These are phyloP conservation scores for Entomortierella beljakovae DNA, from an alignment of 192 early-diverging fungal species.

Conservation along the genomic window DNA sequence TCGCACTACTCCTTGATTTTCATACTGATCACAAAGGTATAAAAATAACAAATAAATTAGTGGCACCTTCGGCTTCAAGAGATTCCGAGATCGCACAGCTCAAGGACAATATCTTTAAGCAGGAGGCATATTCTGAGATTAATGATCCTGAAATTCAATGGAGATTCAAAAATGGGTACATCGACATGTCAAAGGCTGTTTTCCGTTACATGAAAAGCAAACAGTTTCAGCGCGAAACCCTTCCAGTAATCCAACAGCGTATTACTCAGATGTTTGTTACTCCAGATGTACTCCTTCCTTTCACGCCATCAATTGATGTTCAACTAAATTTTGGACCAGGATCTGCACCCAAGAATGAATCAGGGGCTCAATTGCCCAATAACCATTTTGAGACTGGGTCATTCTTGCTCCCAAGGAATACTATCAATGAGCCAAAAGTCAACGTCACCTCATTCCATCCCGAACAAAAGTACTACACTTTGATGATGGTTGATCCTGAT, in stretches of 20 bases:
- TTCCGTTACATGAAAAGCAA: slow-evolving; percentile 74
- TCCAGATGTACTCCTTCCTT: slow-evolving; percentile 75
- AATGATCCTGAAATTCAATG: slow-evolving; percentile 78
- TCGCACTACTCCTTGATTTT: not conserved
- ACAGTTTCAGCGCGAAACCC: slow-evolving; percentile 67
- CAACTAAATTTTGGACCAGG: slow-evolving; percentile 53
- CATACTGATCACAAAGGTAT: no score
- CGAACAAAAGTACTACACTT: slow-evolving; percentile 75
- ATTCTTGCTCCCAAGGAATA: slow-evolving; percentile 60
- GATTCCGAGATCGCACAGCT: slow-evolving; percentile 60
- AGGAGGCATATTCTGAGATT: slow-evolving; percentile 73
- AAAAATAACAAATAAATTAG: slow-evolving; percentile 11
- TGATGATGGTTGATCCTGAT: slow-evolving; percentile 77
- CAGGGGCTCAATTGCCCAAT: not conserved
- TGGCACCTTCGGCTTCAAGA: slow-evolving; percentile 40
- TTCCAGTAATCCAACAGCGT: slow-evolving; percentile 67
- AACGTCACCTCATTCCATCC: slow-evolving; percentile 71
- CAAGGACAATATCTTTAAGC: slow-evolving; percentile 61
- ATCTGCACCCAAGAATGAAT: slow-evolving; percentile 6
- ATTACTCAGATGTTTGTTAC: slow-evolving; percentile 81
- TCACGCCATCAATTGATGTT: slow-evolving; percentile 60
- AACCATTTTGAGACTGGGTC: slow-evolving; percentile 43
- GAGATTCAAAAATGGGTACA: slow-evolving; percentile 68
- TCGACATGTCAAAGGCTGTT: slow-evolving; percentile 76
- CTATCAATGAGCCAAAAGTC: slow-evolving; percentile 64